Evolutionary conservation across 495 filamentous ascomycete genomes (phyloP).

Genomic region (Clavariopsis aquatica): DNA sequence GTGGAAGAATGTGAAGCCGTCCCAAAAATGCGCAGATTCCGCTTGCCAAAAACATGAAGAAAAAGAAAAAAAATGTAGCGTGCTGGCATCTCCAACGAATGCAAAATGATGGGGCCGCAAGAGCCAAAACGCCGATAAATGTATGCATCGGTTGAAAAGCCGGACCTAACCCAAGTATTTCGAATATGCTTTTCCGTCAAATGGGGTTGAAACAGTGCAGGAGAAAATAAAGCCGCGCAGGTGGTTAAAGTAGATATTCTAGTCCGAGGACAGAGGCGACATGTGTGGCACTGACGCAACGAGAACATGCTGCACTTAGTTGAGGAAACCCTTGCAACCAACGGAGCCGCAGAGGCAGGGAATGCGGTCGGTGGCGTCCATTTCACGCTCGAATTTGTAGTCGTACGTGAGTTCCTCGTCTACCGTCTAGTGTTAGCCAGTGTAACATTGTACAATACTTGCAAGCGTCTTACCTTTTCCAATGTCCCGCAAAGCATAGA

Average conservation of each 20-base stretch:
- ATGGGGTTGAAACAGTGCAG: slow-evolving; percentile 2
- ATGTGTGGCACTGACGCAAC: not conserved
- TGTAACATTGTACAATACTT: no score
- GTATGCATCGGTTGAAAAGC: not conserved
- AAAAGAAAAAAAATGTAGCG: not conserved
- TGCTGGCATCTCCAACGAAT: not conserved
- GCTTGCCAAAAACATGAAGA: not conserved
- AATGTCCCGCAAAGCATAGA: slow-evolving; percentile 95
- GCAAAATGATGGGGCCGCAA: not conserved
- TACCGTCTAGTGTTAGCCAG: slow-evolving; percentile 57
- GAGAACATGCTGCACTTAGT: slow-evolving; percentile 54
- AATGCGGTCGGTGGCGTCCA: slow-evolving; percentile 90
- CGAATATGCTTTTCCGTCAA: not conserved
- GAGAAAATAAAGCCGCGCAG: not conserved
- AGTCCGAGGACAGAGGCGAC: not conserved
- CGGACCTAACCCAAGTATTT: slow-evolving; percentile 4
- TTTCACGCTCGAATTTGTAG: slow-evolving; percentile 99
- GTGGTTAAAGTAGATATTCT: not conserved
- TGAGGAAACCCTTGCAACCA: slow-evolving; percentile 97
- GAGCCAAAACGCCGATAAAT: not conserved
- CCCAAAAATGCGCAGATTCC: not conserved
- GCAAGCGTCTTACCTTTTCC: slow-evolving; percentile 89
- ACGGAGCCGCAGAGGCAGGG: slow-evolving; percentile 94
- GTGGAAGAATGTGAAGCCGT: not conserved
- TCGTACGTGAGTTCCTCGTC: slow-evolving; percentile 99